phyloP scores from a whole-genome alignment of 2,329 filamentous ascomycete genomes.

The Karstenula rhodostoma region DNA sequence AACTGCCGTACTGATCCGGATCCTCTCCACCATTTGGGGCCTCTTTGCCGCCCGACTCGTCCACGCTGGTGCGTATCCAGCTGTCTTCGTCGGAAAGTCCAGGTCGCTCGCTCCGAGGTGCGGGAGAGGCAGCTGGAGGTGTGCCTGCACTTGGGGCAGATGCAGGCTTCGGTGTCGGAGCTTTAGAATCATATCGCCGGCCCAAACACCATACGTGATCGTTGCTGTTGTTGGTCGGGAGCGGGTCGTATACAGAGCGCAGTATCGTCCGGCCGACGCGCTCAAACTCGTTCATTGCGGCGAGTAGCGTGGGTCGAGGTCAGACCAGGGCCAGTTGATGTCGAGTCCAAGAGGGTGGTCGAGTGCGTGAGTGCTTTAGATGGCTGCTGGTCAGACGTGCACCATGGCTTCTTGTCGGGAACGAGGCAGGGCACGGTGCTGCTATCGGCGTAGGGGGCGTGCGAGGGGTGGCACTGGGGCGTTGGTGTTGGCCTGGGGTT shows the following conservation, averaged over 20 bases:
- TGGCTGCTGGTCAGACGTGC: background rate
- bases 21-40: conserved; percentile 44
- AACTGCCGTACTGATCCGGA: conserved; percentile 62
- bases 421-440: background rate
- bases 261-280: conserved; percentile 80
- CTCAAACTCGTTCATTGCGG: conserved; percentile 73
- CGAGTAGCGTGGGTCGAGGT: conserved; percentile 14
- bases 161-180: conserved; percentile 32
- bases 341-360: background rate
- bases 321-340: conserved; percentile 1
- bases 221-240: conserved; percentile 78
- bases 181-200: conserved; percentile 59
- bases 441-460: background rate
- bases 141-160: conserved; percentile 23
- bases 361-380: background rate
- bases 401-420: background rate
- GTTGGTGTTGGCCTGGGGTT: background rate
- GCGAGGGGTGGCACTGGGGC: background rate
- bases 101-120: conserved; percentile 34
- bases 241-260: conserved; percentile 91
- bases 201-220: conserved; percentile 86
- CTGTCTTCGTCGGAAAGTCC: conserved; percentile 44
- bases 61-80: conserved; percentile 73
- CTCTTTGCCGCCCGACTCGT: conserved; percentile 73
- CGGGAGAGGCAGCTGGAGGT: conserved; percentile 28